Evolutionary conservation across 192 early-diverging fungal genomes (phyloP).

Genomic region (Podila verticillata): DNA sequence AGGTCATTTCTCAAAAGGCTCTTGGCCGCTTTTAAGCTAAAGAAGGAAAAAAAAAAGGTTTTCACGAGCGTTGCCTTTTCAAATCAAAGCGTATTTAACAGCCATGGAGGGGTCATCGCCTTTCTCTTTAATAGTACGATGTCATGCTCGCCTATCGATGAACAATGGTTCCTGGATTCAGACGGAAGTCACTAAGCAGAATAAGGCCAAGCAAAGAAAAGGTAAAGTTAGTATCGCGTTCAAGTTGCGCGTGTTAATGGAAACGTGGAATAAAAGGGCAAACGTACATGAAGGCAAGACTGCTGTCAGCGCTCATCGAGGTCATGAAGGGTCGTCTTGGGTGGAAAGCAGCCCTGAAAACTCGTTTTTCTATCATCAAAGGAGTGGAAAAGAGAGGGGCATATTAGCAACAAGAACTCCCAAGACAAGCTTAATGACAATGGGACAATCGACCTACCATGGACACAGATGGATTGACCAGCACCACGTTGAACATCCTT

Average conservation of each 20-base stretch:
- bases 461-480: slow-evolving; percentile 37
- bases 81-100: too few relatives aligned
- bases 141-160: slow-evolving; percentile 9
- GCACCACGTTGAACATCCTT: slow-evolving; percentile 34
- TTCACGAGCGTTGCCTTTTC: too few relatives aligned
- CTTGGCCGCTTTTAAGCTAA: too few relatives aligned
- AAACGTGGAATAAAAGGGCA: neutral
- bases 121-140: too few relatives aligned
- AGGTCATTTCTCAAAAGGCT: too few relatives aligned
- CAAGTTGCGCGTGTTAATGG: neutral
- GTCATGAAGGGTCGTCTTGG: slow-evolving; percentile 29
- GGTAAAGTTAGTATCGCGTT: neutral
- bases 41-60: too few relatives aligned
- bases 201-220: neutral
- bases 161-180: slow-evolving; percentile 25
- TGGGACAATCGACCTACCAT: slow-evolving; percentile 9
- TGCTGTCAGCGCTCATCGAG: slow-evolving; percentile 34
- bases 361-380: slow-evolving; percentile 28
- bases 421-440: too few relatives aligned
- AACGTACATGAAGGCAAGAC: slow-evolving; percentile 40
- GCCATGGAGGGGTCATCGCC: too few relatives aligned
- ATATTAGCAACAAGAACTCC: neutral
- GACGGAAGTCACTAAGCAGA: slow-evolving; percentile 15
- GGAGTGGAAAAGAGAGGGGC: neutral
- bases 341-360: slow-evolving; percentile 44